Evolutionary conservation across 495 filamentous ascomycete genomes (phyloP).

Genomic region (Neurospora sp.): DNA sequence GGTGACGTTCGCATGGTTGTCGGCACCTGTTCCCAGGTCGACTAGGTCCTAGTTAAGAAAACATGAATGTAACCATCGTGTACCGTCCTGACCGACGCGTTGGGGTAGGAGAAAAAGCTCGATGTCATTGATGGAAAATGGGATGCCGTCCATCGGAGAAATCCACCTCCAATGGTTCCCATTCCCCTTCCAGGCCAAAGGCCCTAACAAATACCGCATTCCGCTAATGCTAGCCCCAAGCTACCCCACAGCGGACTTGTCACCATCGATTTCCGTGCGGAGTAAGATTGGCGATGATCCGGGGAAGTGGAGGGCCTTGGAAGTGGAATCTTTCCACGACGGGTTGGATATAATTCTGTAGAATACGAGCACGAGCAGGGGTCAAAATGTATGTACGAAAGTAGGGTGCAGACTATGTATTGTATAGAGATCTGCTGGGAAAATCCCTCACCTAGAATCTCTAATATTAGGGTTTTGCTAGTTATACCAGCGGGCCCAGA

Average conservation of each 20-base stretch:
- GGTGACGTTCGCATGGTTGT: neutral
- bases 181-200: neutral
- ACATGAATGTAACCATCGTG: neutral
- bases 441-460: too few relatives aligned
- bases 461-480: too few relatives aligned
- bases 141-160: slow-evolving; percentile 7
- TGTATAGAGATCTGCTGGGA: too few relatives aligned
- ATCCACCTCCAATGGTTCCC: neutral
- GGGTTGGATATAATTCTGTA: too few relatives aligned
- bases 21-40: neutral
- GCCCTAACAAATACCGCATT: neutral
- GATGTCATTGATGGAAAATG: slow-evolving; percentile 10
- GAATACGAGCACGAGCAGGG: too few relatives aligned
- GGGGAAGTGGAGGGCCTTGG: neutral
- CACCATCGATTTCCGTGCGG: neutral
- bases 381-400: too few relatives aligned
- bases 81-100: neutral
- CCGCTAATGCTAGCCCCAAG: neutral
- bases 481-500: too few relatives aligned
- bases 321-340: neutral
- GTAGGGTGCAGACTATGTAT: too few relatives aligned
- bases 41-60: neutral
- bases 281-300: neutral
- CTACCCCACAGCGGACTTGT: neutral
- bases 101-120: neutral